Base-by-base conservation (phyloP, 805 yeast genomes). In the Lachancea cidri region DNA sequence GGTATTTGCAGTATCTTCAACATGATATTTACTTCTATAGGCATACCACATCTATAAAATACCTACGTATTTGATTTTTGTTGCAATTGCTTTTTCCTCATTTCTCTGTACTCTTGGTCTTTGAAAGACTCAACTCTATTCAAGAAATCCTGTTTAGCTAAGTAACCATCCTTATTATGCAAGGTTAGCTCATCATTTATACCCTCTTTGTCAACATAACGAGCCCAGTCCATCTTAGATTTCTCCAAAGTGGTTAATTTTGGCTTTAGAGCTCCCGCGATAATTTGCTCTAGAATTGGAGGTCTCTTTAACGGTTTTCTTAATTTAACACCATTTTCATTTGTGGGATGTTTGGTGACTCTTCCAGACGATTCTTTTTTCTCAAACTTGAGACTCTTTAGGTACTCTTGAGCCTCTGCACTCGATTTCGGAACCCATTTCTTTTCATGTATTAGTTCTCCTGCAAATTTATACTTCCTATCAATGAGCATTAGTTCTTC, bases 211-310 rank as follows among this genome's bases (percentile, higher is more conserved):
- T 91, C 97, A 22, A 93, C 96, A 65, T 85, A 88, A 35, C 85
- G 78, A 1, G 95, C 94, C 95, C 98, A 93, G 64, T 93, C 98
- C 38, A 93, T 70, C 47, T 95, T 71, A 1, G 95, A 85, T 64
- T 93, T 93, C 59, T 93, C 98, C 48, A 93, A 68, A 0, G 98
- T 93, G 17, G 95, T 85, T 46, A 93, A 70, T 58, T 87, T 91
- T 24, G 86, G 79, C 50, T 83, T 80, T 48, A 82, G 77, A 2
- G 84, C 71, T 8, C 81, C 74, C 33, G 77, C 68, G 35, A 87
- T 74, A 29, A 88, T 88, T 42, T 82, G 86, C 57, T 85, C 89
- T 5, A 88, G 66, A 22, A 86, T 65, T 18, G 91, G 80, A 3
- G 85, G 82, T 48, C 95, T 71, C 56, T 85, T 87, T 36, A 81